phyloP scores from a whole-genome alignment of 805 yeast species.

The Metschnikowia noctiluminum region DNA sequence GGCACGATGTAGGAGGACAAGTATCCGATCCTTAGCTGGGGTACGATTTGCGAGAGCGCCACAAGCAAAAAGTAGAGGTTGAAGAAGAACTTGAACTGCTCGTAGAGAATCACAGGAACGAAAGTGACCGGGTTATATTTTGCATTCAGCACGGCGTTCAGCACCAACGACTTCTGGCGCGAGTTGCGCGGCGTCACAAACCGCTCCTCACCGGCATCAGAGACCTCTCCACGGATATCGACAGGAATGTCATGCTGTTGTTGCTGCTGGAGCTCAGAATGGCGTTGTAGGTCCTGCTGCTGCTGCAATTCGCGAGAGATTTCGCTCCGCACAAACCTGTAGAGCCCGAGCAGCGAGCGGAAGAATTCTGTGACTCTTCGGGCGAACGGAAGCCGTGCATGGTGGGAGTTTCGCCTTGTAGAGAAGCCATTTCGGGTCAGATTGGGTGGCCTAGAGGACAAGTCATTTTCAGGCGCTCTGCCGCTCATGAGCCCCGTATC shows the following conservation, averaged over 20 bases:
- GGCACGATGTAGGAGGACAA: conserved; percentile 92
- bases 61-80: conserved; percentile 88
- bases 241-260: neutral
- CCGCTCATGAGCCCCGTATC: conserved; percentile 1
- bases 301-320: conserved; percentile 5
- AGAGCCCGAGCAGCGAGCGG: conserved; percentile 7
- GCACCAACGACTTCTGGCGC: conserved; percentile 33
- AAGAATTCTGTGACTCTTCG: neutral
- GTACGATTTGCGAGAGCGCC: conserved; percentile 89
- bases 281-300: conserved; percentile 5
- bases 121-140: conserved; percentile 87
- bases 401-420: neutral
- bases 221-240: neutral
- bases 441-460: neutral
- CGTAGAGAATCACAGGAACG: conserved; percentile 83
- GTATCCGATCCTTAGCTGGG: conserved; percentile 88
- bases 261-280: conserved; percentile 2
- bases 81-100: conserved; percentile 96
- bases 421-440: too few species aligned
- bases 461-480: neutral
- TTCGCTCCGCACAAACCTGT: conserved; percentile 2
- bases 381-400: neutral
- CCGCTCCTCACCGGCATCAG: conserved; percentile 24
- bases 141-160: conserved; percentile 90
- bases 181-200: conserved; percentile 38